Evolutionary conservation across 306 rosid genomes (phyloP).

Genomic region (Prunus salicina): DNA sequence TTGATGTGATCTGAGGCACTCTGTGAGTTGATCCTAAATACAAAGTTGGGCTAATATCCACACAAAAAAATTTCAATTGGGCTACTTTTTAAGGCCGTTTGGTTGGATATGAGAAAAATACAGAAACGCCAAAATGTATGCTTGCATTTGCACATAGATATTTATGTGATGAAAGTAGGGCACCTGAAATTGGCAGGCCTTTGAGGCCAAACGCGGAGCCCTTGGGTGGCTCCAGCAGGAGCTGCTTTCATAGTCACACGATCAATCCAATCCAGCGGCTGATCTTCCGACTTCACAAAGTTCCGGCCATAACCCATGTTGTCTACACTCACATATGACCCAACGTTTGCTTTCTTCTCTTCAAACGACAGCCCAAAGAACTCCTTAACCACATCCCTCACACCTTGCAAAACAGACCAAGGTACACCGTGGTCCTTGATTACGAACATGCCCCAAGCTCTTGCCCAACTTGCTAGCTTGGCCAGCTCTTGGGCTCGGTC

Average conservation of each 20-base stretch:
- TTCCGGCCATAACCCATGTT: slow-evolving; percentile 7
- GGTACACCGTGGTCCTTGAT: slow-evolving; percentile 5
- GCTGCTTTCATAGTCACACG: not conserved
- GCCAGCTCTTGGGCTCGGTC: not conserved
- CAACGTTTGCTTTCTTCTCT: slow-evolving; percentile 15
- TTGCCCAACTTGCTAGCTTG: not conserved
- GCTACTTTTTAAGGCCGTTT: no score
- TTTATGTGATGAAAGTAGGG: not conserved
- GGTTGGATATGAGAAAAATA: not conserved
- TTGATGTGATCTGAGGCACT: not conserved
- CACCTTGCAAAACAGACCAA: not conserved
- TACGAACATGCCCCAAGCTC: not conserved
- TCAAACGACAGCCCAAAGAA: slow-evolving; percentile 18
- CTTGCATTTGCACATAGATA: not conserved
- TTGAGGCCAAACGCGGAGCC: slow-evolving; percentile 10
- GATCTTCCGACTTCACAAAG: slow-evolving; percentile 14
- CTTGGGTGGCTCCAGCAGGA: not conserved
- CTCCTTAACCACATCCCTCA: slow-evolving; percentile 6
- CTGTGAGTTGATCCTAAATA: no score
- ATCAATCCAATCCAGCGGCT: slow-evolving; percentile 13
- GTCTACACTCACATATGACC: slow-evolving; percentile 3
- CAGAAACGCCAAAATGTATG: not conserved
- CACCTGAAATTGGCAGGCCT: slow-evolving; percentile 5
- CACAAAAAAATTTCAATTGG: no score
- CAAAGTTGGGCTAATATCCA: no score